Evolutionary conservation across 805 yeast species (phyloP).

Genomic region (Kazachstania viticola): DNA sequence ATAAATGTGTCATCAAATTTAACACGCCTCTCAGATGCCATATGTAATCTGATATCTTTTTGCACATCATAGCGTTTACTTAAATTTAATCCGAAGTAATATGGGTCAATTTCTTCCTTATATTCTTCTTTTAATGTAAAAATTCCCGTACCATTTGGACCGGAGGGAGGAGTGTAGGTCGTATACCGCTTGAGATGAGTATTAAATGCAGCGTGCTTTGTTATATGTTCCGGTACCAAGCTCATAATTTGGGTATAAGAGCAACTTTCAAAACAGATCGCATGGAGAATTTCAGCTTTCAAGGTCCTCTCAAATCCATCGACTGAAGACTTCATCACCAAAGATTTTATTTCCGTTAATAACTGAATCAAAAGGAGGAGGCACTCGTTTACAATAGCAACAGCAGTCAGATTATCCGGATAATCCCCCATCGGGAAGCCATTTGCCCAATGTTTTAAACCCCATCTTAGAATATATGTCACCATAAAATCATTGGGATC

Average conservation of each 20-base stretch:
- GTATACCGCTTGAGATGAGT: slow-evolving; percentile 45
- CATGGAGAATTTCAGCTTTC: slow-evolving; percentile 66
- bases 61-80: slow-evolving; percentile 81
- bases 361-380: slow-evolving; percentile 54
- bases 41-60: slow-evolving; percentile 41
- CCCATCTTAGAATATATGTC: slow-evolving; percentile 61
- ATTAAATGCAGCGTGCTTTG: slow-evolving; percentile 65
- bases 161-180: slow-evolving; percentile 48
- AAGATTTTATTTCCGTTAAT: slow-evolving; percentile 53
- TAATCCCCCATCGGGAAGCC: slow-evolving; percentile 31
- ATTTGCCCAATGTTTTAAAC: slow-evolving; percentile 41
- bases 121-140: slow-evolving; percentile 54
- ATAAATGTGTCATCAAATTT: slow-evolving; percentile 41
- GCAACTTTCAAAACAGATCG: slow-evolving; percentile 64
- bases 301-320: slow-evolving; percentile 42
- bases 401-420: slow-evolving; percentile 33
- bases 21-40: slow-evolving; percentile 30
- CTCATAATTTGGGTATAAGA: slow-evolving; percentile 59
- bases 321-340: slow-evolving; percentile 38
- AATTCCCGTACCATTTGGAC: slow-evolving; percentile 45
- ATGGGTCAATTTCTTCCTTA: slow-evolving; percentile 59
- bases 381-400: slow-evolving; percentile 71
- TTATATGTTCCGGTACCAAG: slow-evolving; percentile 64
- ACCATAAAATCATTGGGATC: slow-evolving; percentile 46
- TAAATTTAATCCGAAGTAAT: slow-evolving; percentile 62